phyloP scores from a whole-genome alignment of 306 rosid genomes.

The Citrullus mucosospermus region DNA sequence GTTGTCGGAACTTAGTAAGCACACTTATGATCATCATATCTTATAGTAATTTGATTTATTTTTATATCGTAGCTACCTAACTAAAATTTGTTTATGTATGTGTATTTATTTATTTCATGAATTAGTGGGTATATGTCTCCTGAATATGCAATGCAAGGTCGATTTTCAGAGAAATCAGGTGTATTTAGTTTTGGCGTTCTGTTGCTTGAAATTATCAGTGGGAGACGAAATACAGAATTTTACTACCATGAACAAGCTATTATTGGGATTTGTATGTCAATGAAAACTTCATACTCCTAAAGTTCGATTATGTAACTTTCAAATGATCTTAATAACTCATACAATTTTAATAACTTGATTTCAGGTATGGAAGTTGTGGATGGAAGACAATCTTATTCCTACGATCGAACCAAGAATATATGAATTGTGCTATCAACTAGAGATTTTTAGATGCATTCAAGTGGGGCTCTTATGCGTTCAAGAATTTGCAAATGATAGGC shows the following conservation, averaged over 20 bases:
- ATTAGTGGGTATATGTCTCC: neutral
- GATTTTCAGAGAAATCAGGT: neutral
- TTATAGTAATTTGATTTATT: neutral
- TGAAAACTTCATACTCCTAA: too few species aligned
- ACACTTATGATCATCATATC: neutral
- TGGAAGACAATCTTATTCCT: neutral
- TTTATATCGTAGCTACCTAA: neutral
- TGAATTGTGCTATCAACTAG: neutral
- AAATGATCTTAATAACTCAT: neutral
- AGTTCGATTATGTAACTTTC: neutral
- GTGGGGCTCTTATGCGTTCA: slow-evolving; percentile 8
- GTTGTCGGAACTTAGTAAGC: neutral
- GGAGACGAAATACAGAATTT: neutral
- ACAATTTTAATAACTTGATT: neutral
- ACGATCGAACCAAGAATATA: neutral
- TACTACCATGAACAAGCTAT: neutral
- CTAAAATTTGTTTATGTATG: neutral
- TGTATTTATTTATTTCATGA: too few species aligned
- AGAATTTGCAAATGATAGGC: neutral
- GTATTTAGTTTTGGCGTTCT: neutral
- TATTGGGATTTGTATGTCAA: neutral
- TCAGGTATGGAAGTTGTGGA: slow-evolving; percentile 5
- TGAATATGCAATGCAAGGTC: neutral
- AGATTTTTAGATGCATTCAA: neutral
- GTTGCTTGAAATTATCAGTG: neutral